Percentiles rank a stretch among this genome's conserved stretches.
phyloP scores from a whole-genome alignment of 257 asterid species.

The Solanum medicagineum region DNA sequence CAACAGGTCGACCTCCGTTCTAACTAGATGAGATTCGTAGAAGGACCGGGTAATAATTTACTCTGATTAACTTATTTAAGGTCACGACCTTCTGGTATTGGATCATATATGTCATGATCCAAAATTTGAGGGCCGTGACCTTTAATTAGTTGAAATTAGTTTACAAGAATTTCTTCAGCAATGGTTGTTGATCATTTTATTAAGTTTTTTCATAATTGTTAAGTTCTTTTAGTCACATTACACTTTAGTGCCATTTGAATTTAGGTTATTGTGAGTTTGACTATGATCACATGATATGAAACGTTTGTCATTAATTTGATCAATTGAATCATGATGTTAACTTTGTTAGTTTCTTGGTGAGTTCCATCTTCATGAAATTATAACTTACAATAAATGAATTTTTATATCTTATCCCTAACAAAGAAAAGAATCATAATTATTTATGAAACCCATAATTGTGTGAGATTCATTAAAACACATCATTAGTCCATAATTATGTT shows the following conservation, averaged over 20 bases:
- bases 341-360: neutral
- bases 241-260: neutral
- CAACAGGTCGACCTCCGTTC: conserved; percentile 29
- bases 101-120: neutral
- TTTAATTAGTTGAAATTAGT: neutral
- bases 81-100: neutral
- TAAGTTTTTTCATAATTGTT: neutral
- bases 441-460: neutral
- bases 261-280: neutral
- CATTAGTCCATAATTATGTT: neutral
- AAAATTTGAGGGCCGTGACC: neutral
- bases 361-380: neutral
- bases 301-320: neutral
- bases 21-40: neutral
- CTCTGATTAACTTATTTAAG: neutral
- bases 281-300: conserved; percentile 1
- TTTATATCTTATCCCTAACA: neutral
- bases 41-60: neutral
- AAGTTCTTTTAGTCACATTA: neutral
- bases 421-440: neutral
- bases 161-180: neutral
- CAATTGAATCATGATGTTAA: neutral
- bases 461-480: neutral
- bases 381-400: neutral
- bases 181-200: neutral